These are phyloP conservation scores for Leccinum colubrinum DNA, from an alignment of 1,284 basidiomycete genomes.

Conservation along the genomic window DNA sequence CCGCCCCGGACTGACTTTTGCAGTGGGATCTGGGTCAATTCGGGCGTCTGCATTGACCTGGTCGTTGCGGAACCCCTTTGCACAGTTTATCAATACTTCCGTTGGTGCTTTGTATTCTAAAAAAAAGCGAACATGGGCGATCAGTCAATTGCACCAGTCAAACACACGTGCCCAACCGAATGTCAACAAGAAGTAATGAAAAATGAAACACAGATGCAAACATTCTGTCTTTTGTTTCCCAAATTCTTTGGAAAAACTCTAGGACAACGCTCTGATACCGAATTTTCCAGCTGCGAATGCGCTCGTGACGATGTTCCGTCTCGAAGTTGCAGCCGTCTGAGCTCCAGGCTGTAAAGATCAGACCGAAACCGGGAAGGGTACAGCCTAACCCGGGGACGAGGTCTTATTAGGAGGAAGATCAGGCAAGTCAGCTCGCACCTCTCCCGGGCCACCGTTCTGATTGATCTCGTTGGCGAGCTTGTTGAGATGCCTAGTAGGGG, in stretches of 20 bases:
- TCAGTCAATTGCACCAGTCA: background rate
- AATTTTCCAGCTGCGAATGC: constrained; percentile 55
- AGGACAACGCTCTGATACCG: constrained; percentile 63
- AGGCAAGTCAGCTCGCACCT: constrained; percentile 31
- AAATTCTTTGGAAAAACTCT: constrained; percentile 80
- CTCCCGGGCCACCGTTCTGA: constrained; percentile 43
- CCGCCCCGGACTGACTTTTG: constrained; percentile 36
- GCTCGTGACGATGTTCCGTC: constrained; percentile 49
- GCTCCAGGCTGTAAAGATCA: constrained; percentile 73
- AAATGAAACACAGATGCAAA: constrained; percentile 28
- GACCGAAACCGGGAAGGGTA: constrained; percentile 52
- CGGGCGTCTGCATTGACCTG: constrained; percentile 39
- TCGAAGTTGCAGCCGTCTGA: constrained; percentile 52
- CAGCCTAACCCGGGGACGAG: constrained; percentile 43
- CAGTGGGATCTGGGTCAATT: constrained; percentile 65
- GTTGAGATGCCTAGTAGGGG: constrained; percentile 47
- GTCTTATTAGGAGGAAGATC: background rate
- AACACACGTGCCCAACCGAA: constrained; percentile 53
- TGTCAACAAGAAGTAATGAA: constrained; percentile 1
- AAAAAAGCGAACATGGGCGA: background rate
- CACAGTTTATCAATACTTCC: constrained; percentile 57
- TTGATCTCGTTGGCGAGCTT: constrained; percentile 57
- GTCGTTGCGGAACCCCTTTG: constrained; percentile 27
- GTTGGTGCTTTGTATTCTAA: constrained; percentile 47
- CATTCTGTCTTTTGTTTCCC: constrained; percentile 77